phyloP scores from a whole-genome alignment of 257 asterid genomes.

The Solanum phureja region DNA sequence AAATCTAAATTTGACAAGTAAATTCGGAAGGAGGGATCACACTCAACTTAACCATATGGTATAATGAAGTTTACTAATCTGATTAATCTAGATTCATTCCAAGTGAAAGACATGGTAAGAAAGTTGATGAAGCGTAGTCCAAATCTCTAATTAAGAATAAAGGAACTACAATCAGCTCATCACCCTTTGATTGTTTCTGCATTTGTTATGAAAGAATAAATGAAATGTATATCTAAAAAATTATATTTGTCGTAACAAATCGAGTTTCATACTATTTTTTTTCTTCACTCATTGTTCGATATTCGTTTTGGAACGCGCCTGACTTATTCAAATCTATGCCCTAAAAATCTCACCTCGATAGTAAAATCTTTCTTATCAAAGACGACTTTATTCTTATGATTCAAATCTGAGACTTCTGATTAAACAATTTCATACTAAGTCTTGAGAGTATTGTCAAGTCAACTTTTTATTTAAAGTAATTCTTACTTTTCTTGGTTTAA shows the following conservation, averaged over 20 bases:
- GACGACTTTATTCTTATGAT: neutral
- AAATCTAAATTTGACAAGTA: no score
- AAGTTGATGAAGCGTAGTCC: rapidly evolving
- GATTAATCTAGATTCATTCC: neutral
- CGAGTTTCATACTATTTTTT: neutral
- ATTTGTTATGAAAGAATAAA: neutral
- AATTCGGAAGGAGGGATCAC: neutral
- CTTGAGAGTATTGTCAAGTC: neutral
- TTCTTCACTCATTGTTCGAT: neutral
- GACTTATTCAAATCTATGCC: neutral
- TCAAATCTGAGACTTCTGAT: neutral
- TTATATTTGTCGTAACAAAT: neutral
- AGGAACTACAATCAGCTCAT: neutral
- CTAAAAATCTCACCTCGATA: neutral
- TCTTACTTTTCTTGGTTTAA: no score
- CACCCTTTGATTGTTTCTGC: neutral
- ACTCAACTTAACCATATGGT: neutral
- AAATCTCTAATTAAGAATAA: neutral
- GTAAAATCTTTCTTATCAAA: neutral
- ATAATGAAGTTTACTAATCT: neutral
- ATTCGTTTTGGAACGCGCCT: neutral
- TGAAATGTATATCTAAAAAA: neutral
- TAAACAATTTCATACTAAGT: neutral
- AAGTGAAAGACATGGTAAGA: neutral
- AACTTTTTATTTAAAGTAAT: neutral